A percentile compares a stretch with the other conserved stretches of the same genome.
These are phyloP conservation scores for Copromyces sp. DNA, from an alignment of 495 filamentous ascomycete genomes.

Conservation along the genomic window DNA sequence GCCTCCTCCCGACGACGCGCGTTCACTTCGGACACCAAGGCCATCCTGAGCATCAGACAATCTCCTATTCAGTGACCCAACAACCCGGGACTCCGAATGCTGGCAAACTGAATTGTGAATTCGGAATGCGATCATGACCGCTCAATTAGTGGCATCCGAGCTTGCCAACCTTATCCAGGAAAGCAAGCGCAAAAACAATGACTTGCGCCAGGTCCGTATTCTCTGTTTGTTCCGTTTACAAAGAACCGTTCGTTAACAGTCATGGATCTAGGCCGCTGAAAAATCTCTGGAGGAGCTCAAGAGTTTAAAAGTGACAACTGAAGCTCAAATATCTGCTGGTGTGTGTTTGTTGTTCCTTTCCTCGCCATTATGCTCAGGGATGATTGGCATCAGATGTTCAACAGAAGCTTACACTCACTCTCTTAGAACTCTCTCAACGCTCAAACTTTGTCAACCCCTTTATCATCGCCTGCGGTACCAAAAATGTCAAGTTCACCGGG, in stretches of 20 bases:
- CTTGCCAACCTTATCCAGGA: slow-evolving; percentile 89
- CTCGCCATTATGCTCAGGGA: not conserved
- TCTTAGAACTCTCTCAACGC: slow-evolving; percentile 67
- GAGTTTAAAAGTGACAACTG: slow-evolving; percentile 60
- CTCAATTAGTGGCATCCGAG: slow-evolving; percentile 82
- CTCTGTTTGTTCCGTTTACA: slow-evolving; percentile 6
- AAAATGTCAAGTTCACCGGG: slow-evolving; percentile 78
- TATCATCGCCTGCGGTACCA: slow-evolving; percentile 78
- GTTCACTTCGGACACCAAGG: not conserved
- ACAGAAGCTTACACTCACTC: slow-evolving; percentile 10
- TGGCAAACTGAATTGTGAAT: not conserved
- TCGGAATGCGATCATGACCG: slow-evolving; percentile 62
- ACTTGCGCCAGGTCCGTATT: slow-evolving; percentile 65
- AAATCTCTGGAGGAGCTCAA: slow-evolving; percentile 89
- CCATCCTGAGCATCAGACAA: not conserved
- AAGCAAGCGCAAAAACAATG: slow-evolving; percentile 83
- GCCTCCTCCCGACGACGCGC: not conserved
- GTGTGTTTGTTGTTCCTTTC: slow-evolving; percentile 13
- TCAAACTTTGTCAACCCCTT: slow-evolving; percentile 85
- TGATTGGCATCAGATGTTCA: not conserved
- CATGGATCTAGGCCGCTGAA: slow-evolving; percentile 65
- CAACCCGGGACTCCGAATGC: not conserved
- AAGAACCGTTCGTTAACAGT: slow-evolving; percentile 8
- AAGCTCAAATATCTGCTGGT: slow-evolving; percentile 81
- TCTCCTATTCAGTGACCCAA: not conserved